Base-by-base conservation (phyloP, 169 alveolate species). In the Eimeria necatrix region DNA sequence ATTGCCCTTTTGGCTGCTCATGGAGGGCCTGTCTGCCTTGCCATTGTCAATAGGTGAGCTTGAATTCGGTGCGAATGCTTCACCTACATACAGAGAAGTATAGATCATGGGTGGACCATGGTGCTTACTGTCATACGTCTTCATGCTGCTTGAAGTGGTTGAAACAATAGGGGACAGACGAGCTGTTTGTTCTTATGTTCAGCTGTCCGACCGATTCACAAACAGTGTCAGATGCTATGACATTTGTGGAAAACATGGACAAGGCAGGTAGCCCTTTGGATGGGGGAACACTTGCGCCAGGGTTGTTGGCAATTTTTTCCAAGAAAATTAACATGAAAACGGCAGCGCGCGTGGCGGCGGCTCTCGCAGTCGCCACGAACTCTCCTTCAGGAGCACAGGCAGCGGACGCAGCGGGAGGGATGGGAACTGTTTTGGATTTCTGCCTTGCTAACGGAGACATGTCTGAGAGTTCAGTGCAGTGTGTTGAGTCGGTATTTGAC, bases 161-260 rank as follows among this genome's bases (percentile, higher is more conserved):
- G 41, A 32, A 32, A 32, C 2, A 32, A 32, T 32, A 0, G 41
- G 41, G 41, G 41, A 32, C 41, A 32, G 41, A 32, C 41, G 41
- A 32, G 41, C 41, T 32, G 1, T n/a, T 26, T 85, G 81, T 41
- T 48, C 60, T 18, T 51, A 12, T 18, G 10, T 48, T 95, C 95
- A 95, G 95, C 85, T 61, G 95, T 46, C 98, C 99, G 26, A 89
- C 96, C 91, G 99, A 98, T 76, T 97, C 97, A 64, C 97, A 93
- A 64, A 96, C 98, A 4, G 93, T 98, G 92, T 98, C 96, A 22
- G 95, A 97, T 94, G 95, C 98, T 74, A 95, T 97, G 97, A 83
- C 95, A 22, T 98, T 97, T 92, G 91, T 98, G 56, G 97, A 96
- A 70, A 97, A 97, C 90, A 78, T 98, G 97, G 94, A 96, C 73